A percentile compares a stretch with the other conserved stretches of the same genome.
Evolutionary conservation across 106 monocot species (phyloP).

Genomic region (Phalaenopsis aphrodite): DNA sequence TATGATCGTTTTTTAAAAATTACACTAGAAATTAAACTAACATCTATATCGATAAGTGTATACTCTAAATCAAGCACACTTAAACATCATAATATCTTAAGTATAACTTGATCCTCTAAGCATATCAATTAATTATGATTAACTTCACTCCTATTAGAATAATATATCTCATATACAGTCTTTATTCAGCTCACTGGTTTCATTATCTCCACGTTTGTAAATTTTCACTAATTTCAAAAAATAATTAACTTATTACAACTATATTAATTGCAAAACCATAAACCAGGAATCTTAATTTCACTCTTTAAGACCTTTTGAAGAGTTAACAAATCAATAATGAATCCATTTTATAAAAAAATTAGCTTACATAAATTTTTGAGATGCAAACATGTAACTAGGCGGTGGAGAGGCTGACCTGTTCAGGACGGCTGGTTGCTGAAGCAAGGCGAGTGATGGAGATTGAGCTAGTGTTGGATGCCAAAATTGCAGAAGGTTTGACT

Average conservation of each 20-base stretch:
- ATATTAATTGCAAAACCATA: not conserved
- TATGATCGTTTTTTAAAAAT: no score
- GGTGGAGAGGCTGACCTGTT: conserved; percentile 46
- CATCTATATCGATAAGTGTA: no score
- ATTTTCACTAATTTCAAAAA: not conserved
- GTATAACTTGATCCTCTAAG: no score
- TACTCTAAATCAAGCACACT: no score
- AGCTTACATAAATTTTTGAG: not conserved
- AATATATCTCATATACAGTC: no score
- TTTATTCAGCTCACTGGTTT: not conserved
- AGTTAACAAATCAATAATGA: not conserved
- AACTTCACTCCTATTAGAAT: no score
- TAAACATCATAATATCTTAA: no score
- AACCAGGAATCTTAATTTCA: not conserved
- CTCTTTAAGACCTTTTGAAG: not conserved
- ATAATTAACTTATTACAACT: not conserved
- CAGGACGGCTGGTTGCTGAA: conserved; percentile 64
- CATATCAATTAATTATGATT: no score
- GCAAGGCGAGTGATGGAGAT: conserved; percentile 96
- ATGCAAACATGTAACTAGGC: not conserved
- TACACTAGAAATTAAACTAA: no score
- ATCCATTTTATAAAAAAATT: not conserved
- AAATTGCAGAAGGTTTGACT: conserved; percentile 65
- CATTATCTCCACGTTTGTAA: not conserved
- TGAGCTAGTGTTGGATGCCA: conserved; percentile 96